Evolutionary conservation across 2,329 filamentous ascomycete species (phyloP), one percentile per base, ranked within the genome.

Genomic region (Hypoxylon sp.): DNA sequence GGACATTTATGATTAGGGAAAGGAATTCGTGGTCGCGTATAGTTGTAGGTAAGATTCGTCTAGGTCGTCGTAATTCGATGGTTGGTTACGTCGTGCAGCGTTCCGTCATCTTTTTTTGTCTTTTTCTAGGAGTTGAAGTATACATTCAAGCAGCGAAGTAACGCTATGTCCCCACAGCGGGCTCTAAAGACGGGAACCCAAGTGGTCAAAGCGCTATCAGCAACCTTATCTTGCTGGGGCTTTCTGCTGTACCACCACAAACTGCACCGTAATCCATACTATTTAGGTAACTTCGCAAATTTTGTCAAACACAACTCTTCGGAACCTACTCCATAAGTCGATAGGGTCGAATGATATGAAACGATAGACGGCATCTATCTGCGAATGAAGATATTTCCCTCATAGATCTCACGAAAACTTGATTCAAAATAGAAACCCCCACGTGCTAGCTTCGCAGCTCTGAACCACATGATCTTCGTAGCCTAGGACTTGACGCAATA

Each of bases 51-150:
- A 11, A 43, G 32, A 60, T 38, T 63, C 46, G 21, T 60, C 50
- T 51, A 21, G 30, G 45, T 65, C 13, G 61, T 62, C 49, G 64
- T 65, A 58, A 55, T 55, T 58, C 34, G 50, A 50, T 41, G 36
- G 28, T 45, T 34, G 19, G 34, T 59, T 62, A 25, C 38, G 38
- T 63, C 30, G 28, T 60, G 34, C 10, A 38, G 10, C n/a, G 48
- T 63, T 46, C 64, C 67, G 57, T 63, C 60, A 67, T 56, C 36
- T 45, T 59, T 63, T 60, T 67, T 50, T 66, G n/a, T 57, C 25
- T 9, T 30, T 30, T 30, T 30, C 28, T 38, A 23, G 36, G 57
- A 41, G 45, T 58, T 36, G 38, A 60, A 57, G 52, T 55, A 52
- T n/a, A n/a, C n/a, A n/a, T n/a, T n/a, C n/a, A n/a, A n/a, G n/a